Evolutionary conservation across 805 yeast genomes (phyloP), one percentile per base, ranked within the genome.

Genomic region (Kuraishia hungarica): DNA sequence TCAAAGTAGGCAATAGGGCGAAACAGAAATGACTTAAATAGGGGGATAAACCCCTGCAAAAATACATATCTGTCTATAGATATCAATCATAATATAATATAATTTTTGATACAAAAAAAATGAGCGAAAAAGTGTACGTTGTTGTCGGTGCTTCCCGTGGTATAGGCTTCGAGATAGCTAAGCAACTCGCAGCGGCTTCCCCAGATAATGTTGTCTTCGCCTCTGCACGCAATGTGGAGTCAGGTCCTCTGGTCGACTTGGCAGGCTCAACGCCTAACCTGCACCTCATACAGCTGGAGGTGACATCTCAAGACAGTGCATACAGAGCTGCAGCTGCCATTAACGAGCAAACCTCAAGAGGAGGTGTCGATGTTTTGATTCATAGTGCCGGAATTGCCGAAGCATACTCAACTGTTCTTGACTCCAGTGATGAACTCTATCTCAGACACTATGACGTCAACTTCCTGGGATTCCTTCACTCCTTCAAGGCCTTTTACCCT

Each of bases 381-480:
- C 48, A 35, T n/a, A 51, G 39, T 39, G 48, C 53, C n/a, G 53
- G 53, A 4, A 22, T 51, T n/a, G 50, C 50, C 3, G 48, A 17
- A 2, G 53, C 26, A 8, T 51, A 21, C 28, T 15, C 48, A 15
- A 15, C 48, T n/a, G 28, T 51, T 23, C 24, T 21, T 17, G 48
- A 51, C 19, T 23, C 29, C 21, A 22, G 15, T 39, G 26, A 21
- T 39, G 53, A 51, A 19, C 48, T 20, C 23, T 13, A 15, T 54
- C 7, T 53, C 8, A 46, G 55, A 7, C 68, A 62, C 48, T 64
- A 56, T 43, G 47, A 22, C 0, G 60, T 60, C 43, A 68, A 68
- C 55, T 52, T 56, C 8, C 46, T 65, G 6, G 71, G 69, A 7
- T 64, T 69, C 5, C 55, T 68, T 17, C 51, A 55, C 51, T 35